Evolutionary conservation across 169 alveolate genomes (phyloP).

Genomic region (Eimeria necatrix): DNA sequence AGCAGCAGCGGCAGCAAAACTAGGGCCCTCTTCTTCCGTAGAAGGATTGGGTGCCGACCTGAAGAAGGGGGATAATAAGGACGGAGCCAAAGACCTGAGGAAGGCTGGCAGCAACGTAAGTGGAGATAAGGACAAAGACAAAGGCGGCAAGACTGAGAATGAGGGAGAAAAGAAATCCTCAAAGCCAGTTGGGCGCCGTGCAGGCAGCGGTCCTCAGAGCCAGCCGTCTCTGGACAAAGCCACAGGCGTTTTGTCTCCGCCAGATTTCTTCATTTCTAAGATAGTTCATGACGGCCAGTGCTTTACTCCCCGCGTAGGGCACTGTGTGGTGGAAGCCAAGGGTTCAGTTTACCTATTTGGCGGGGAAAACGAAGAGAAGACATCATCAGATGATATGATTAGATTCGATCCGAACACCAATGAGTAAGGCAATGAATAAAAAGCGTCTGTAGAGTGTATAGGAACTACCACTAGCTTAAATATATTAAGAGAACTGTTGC

Average conservation of each 20-base stretch:
- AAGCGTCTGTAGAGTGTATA: no score
- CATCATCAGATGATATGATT: slow-evolving; percentile 3
- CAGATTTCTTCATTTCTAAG: slow-evolving; percentile 63
- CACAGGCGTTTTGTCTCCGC: slow-evolving; percentile 75
- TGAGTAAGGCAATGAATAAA: neutral
- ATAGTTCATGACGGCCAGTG: slow-evolving; percentile 76
- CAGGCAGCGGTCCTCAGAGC: neutral
- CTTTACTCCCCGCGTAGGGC: slow-evolving; percentile 51
- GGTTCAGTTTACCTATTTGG: slow-evolving; percentile 61
- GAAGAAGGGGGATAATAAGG: neutral
- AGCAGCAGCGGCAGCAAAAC: neutral
- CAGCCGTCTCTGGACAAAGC: slow-evolving; percentile 14
- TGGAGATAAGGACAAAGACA: neutral
- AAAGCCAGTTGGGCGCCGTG: neutral
- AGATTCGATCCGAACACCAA: slow-evolving; percentile 63
- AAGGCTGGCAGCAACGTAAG: neutral
- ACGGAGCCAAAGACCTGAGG: neutral
- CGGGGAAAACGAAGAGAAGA: slow-evolving; percentile 25
- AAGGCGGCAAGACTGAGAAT: neutral
- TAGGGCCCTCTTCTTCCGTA: neutral
- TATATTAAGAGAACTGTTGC: no score
- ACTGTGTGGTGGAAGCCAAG: slow-evolving; percentile 28
- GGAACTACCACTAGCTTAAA: no score
- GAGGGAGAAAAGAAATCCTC: slow-evolving; percentile 11
- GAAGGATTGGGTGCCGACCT: neutral